phyloP scores from a whole-genome alignment of 2,329 filamentous ascomycete species.

The Botrytis tulipae region DNA sequence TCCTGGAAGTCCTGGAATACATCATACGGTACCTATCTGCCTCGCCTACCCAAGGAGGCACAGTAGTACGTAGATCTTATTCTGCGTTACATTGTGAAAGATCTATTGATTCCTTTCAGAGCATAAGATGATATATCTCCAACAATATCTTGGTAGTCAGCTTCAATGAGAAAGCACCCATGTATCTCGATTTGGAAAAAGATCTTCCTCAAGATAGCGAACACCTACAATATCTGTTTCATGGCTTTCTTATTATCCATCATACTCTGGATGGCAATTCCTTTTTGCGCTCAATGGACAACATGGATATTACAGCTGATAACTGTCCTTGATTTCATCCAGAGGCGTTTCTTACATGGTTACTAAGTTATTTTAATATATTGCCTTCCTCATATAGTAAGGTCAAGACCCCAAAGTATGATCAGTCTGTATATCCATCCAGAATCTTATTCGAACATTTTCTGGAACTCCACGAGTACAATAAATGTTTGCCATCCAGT shows the following conservation, averaged over 20 bases:
- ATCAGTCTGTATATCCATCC: background rate
- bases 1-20: background rate
- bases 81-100: background rate
- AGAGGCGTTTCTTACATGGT: slow-evolving; percentile 8
- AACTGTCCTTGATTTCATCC: background rate
- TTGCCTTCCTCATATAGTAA: slow-evolving; percentile 6
- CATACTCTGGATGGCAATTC: background rate
- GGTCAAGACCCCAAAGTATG: background rate
- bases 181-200: background rate
- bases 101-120: background rate
- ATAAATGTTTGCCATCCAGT: background rate
- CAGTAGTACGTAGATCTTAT: background rate
- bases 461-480: background rate
- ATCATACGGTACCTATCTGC: background rate
- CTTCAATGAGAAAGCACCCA: background rate
- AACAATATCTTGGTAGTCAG: background rate
- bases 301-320: background rate
- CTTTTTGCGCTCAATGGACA: background rate
- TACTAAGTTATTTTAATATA: background rate
- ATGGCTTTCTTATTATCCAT: background rate
- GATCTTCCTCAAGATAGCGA: background rate
- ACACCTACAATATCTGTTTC: background rate
- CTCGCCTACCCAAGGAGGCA: background rate
- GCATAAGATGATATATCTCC: background rate
- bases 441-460: background rate